phyloP scores from a whole-genome alignment of 257 asterid genomes.

The Penstemon barbatus region DNA sequence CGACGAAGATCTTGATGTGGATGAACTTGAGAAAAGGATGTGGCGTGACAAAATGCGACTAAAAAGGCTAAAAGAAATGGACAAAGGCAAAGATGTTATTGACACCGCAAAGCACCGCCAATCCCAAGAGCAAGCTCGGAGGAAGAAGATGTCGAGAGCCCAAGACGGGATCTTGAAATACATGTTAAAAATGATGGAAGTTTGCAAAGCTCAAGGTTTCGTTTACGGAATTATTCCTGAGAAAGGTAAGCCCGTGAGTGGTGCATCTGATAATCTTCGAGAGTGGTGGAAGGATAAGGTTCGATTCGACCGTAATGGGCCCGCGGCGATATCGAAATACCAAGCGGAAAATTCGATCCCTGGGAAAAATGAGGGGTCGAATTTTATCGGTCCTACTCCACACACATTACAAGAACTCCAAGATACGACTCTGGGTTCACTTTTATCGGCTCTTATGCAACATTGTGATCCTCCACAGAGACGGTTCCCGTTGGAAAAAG shows the following conservation, averaged over 20 bases:
- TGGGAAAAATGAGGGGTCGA: conserved; percentile 42
- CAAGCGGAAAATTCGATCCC: conserved; percentile 52
- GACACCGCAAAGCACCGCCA: conserved; percentile 72
- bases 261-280: conserved; percentile 83
- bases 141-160: conserved; percentile 95
- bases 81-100: conserved; percentile 52
- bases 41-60: conserved; percentile 80
- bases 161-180: conserved; percentile 91
- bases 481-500: conserved; percentile 82
- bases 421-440: conserved; percentile 83
- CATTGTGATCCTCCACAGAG: conserved; percentile 95
- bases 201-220: conserved; percentile 90
- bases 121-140: conserved; percentile 89
- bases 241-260: conserved; percentile 89
- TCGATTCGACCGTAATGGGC: conserved; percentile 80
- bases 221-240: conserved; percentile 95
- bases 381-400: conserved; percentile 63
- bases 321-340: conserved; percentile 73
- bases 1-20: conserved; percentile 78
- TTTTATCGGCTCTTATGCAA: conserved; percentile 83
- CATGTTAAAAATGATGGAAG: conserved; percentile 95
- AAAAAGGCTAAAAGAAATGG: conserved; percentile 70
- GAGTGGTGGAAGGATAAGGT: conserved; percentile 98
- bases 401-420: conserved; percentile 86
- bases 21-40: conserved; percentile 83